Conservation (phyloP, 78 protist species). For the Mantamonas sphyraenae region DNA sequence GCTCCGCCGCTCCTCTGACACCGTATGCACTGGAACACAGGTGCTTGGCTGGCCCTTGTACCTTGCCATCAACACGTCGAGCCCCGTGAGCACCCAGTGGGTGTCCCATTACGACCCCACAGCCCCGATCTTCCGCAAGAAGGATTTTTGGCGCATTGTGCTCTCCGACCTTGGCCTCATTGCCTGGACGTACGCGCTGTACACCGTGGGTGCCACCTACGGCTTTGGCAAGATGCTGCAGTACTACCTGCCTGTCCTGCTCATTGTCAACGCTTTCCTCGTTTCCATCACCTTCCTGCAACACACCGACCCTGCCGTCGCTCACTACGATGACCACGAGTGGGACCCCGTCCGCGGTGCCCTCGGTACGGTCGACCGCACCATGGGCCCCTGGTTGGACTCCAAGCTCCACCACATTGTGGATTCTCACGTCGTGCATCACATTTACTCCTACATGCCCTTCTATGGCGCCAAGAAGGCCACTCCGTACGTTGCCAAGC, state of each 20-base stretch:
- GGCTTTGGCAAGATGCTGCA: conserved; percentile 12
- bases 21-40: too few species aligned
- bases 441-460: conserved; percentile 61
- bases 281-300: conserved; percentile 76
- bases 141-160: neutral
- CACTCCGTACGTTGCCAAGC: conserved; percentile 39
- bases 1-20: too few species aligned
- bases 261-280: conserved; percentile 56
- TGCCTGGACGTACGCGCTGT: conserved; percentile 10
- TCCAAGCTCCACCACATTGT: conserved; percentile 61
- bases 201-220: neutral
- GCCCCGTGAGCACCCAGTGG: neutral
- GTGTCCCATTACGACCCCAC: neutral
- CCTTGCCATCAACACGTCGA: conserved; percentile 3
- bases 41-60: conserved; percentile 20
- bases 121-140: conserved; percentile 15
- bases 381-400: conserved; percentile 23
- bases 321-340: conserved; percentile 52
- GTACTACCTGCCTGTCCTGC: conserved; percentile 26
- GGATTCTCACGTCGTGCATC: conserved; percentile 79
- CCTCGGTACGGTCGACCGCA: conserved; percentile 59
- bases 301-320: conserved; percentile 68
- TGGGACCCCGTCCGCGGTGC: conserved; percentile 59
- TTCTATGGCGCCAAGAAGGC: conserved; percentile 73
- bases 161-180: conserved; percentile 9